phyloP scores from a whole-genome alignment of 169 alveolate species.

The Plasmodium ovale region DNA sequence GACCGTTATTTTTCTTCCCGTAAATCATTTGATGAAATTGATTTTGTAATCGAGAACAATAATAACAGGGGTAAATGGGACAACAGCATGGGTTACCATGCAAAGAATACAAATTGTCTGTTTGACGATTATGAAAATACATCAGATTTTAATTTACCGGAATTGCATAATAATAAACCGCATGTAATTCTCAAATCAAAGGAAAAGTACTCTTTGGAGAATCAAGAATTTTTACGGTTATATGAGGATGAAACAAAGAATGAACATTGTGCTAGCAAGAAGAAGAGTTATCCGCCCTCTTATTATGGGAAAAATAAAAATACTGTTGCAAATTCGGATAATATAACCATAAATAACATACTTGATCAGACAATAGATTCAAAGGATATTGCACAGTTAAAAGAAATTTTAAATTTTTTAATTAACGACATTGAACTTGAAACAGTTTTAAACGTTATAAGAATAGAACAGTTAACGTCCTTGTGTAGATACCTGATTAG shows the following conservation, averaged over 20 bases:
- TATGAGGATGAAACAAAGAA: slow-evolving; percentile 38
- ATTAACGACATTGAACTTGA: slow-evolving; percentile 72
- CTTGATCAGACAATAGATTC: slow-evolving; percentile 60
- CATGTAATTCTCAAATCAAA: slow-evolving; percentile 8
- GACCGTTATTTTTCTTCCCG: slow-evolving; percentile 23
- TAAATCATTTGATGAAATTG: slow-evolving; percentile 59
- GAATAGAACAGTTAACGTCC: slow-evolving; percentile 80
- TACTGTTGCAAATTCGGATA: slow-evolving; percentile 8
- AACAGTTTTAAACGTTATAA: slow-evolving; percentile 76
- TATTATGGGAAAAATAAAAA: slow-evolving; percentile 21
- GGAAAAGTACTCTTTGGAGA: slow-evolving; percentile 10
- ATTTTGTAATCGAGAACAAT: slow-evolving; percentile 12
- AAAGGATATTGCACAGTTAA: slow-evolving; percentile 41
- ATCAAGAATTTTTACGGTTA: slow-evolving; percentile 7
- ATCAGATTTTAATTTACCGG: slow-evolving; percentile 43
- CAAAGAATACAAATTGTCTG: slow-evolving; percentile 28
- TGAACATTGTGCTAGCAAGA: not conserved
- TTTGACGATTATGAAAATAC: slow-evolving; percentile 57
- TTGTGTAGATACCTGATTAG: slow-evolving; percentile 76
- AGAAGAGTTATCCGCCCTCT: slow-evolving; percentile 32
- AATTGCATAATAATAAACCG: slow-evolving; percentile 8
- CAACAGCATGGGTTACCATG: not conserved
- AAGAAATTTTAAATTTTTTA: slow-evolving; percentile 73
- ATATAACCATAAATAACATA: slow-evolving; percentile 6
- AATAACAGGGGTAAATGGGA: slow-evolving; percentile 33